Evolutionary conservation across 2,329 filamentous ascomycete genomes (phyloP).

Genomic region (Paraphoma chrysanthemicola): DNA sequence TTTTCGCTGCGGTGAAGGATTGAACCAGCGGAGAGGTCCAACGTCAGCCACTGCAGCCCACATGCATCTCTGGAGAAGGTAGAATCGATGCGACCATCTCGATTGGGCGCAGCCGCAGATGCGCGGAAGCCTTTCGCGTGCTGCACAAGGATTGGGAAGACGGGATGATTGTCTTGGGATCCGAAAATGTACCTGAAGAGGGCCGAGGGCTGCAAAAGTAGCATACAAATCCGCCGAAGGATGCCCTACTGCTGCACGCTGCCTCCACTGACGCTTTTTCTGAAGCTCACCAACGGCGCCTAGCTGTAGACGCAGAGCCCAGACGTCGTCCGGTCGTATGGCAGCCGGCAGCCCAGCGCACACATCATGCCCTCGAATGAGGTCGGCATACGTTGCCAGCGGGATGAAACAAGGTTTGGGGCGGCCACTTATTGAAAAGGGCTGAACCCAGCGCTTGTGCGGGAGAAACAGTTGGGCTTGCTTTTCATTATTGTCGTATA

Average conservation of each 20-base stretch:
- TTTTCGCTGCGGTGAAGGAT: conserved; percentile 1
- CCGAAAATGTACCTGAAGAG: conserved; percentile 1
- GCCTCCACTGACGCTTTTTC: conserved; percentile 22
- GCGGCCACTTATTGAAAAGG: conserved; percentile 30
- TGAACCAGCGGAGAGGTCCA: conserved; percentile 23
- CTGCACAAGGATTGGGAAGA: conserved; percentile 22
- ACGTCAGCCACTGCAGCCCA: conserved; percentile 33
- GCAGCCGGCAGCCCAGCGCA: conserved; percentile 14
- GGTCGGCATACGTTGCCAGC: conserved; percentile 28
- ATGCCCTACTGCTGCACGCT: conserved; percentile 17
- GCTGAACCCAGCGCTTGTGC: conserved; percentile 39
- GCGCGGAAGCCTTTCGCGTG: conserved; percentile 29
- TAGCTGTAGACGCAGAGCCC: conserved; percentile 17
- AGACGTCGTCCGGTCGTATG: neutral
- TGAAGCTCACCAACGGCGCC: conserved; percentile 7
- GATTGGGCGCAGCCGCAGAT: conserved; percentile 12
- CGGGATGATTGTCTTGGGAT: neutral
- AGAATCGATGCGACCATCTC: conserved; percentile 4
- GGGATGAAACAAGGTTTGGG: conserved; percentile 35
- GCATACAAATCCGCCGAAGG: neutral
- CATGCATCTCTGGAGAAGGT: conserved; percentile 2
- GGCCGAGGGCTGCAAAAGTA: neutral
- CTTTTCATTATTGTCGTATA: conserved; percentile 7
- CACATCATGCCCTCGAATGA: conserved; percentile 31
- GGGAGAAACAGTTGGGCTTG: conserved; percentile 10